Percentiles rank a stretch among this genome's conserved stretches.
phyloP scores from a whole-genome alignment of 768 basidiomycete genomes.

The Lanmaoa pseudosensibilis region DNA sequence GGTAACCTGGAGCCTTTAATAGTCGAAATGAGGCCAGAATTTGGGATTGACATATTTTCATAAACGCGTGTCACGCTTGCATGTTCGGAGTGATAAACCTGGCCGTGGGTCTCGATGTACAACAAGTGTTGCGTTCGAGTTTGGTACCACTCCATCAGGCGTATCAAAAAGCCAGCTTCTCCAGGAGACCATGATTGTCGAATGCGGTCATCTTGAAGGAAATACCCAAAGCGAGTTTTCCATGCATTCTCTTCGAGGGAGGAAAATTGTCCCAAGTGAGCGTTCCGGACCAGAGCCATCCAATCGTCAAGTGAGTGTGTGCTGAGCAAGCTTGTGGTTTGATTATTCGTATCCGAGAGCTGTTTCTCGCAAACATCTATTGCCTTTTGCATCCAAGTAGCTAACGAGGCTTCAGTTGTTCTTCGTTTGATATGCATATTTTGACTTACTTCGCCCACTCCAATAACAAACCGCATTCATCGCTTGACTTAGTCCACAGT shows the following conservation, averaged over 20 bases:
- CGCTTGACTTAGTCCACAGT: constrained; percentile 48
- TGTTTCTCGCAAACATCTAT: constrained; percentile 40
- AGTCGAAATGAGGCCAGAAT: constrained; percentile 18
- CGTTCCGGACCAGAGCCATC: constrained; percentile 36
- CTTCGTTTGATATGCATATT: constrained; percentile 1
- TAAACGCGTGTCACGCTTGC: constrained; percentile 4
- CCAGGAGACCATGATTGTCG: constrained; percentile 26
- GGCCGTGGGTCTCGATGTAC: constrained; percentile 42
- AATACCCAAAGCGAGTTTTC: constrained; percentile 32
- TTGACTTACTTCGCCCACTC: constrained; percentile 36
- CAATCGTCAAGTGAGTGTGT: constrained; percentile 36
- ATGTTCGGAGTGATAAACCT: constrained; percentile 20
- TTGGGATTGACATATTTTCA: constrained; percentile 15
- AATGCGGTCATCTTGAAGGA: constrained; percentile 27
- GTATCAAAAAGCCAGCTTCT: constrained; percentile 46
- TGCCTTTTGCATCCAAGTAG: constrained; percentile 39
- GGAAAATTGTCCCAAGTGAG: constrained; percentile 26
- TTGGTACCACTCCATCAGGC: constrained; percentile 44
- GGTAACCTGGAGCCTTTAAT: constrained; percentile 37
- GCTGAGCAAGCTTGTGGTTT: constrained; percentile 32
- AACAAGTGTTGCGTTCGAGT: constrained; percentile 43
- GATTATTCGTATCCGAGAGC: constrained; percentile 32
- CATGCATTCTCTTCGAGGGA: constrained; percentile 31
- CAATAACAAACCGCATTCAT: constrained; percentile 49
- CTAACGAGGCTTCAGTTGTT: constrained; percentile 13